Evolutionary conservation across 176 grass and related monocot species (phyloP), one percentile per base, ranked within the genome.

Genomic region (Zea luxurians): DNA sequence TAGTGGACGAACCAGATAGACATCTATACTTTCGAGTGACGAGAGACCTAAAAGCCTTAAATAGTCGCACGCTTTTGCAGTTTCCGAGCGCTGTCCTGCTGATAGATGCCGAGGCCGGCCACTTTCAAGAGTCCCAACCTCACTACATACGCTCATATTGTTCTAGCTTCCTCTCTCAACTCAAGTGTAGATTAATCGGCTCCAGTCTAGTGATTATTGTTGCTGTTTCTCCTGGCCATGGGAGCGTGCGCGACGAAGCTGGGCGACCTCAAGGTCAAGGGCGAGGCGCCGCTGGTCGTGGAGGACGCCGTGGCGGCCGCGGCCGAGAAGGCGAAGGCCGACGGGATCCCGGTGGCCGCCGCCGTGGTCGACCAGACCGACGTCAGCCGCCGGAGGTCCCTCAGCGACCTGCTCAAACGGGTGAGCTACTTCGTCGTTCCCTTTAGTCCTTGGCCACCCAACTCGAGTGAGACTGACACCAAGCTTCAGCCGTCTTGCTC

Each of bases 171-270:
- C n/a, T 60, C 18, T 21, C 58, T 61, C n/a, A n/a, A 10, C 21
- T 10, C 20, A 61, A 36, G 60, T 8, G 20, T 13, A 5, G 59
- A 62, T 36, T 62, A 62, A 62, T 27, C 60, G 3, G 0, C 59
- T 61, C 59, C 18, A 2, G 60, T 27, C 27, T 36, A 59, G 16
- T 20, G 17, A 8, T n/a, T 10, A 8, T 27, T 27, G 27, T 68
- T 55, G 10, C 44, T 35, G 5, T 34, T n/a, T 66, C 45, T 34
- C 38, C 7, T 16, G n/a, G 49, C 52, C 13, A 89, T 89, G 88
- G 88, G 88, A 41, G 84, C 80, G 48, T 90, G 88, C 40, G 88
- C 88, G 60, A 90, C 84, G 2, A 90, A 77, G 77, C 73, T 84
- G 36, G 80, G 66, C 4, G 80, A 87, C 13, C 80, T 90, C 3